Evolutionary conservation across 2,329 filamentous ascomycete genomes (phyloP).

Genomic region (Nakataea oryzae): DNA sequence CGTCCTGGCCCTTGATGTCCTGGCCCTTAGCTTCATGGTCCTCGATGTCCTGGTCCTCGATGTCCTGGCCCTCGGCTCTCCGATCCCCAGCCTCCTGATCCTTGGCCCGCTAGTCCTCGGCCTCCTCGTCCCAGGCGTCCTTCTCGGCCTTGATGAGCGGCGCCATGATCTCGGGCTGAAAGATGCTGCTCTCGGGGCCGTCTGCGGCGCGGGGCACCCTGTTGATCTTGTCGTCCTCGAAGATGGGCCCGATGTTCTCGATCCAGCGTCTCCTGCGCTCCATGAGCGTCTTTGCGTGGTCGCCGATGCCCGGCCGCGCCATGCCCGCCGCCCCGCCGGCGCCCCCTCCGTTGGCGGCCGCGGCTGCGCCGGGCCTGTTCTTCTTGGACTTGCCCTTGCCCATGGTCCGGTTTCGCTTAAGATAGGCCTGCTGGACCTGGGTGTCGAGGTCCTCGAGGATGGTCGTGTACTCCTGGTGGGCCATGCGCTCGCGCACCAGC

Average conservation of each 20-base stretch:
- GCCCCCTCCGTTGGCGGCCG: slow-evolving; percentile 30
- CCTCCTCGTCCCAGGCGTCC: slow-evolving; percentile 73
- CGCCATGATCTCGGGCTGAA: slow-evolving; percentile 62
- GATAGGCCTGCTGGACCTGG: slow-evolving; percentile 88
- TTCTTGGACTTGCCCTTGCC: slow-evolving; percentile 84
- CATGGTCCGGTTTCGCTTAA: slow-evolving; percentile 89
- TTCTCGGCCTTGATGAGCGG: slow-evolving; percentile 64
- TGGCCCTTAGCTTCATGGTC: too few relatives aligned
- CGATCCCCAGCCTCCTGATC: too few relatives aligned
- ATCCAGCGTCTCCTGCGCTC: slow-evolving; percentile 84
- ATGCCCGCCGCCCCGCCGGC: slow-evolving; percentile 42
- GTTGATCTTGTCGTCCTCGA: slow-evolving; percentile 69
- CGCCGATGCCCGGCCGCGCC: slow-evolving; percentile 74
- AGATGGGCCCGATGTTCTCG: slow-evolving; percentile 80
- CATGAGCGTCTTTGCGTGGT: slow-evolving; percentile 86
- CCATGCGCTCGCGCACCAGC: slow-evolving; percentile 84
- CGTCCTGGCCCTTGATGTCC: too few relatives aligned
- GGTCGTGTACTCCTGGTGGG: slow-evolving; percentile 91
- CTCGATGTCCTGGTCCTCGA: too few relatives aligned
- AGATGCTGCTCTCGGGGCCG: slow-evolving; percentile 55
- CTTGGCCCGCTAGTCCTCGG: slow-evolving; percentile 62
- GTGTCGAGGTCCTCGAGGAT: slow-evolving; percentile 94
- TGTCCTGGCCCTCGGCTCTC: too few relatives aligned
- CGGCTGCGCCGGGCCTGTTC: slow-evolving; percentile 32
- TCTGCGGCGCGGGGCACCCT: slow-evolving; percentile 60